Evolutionary conservation across 306 rosid species (phyloP).

Genomic region (Arachis stenosperma): DNA sequence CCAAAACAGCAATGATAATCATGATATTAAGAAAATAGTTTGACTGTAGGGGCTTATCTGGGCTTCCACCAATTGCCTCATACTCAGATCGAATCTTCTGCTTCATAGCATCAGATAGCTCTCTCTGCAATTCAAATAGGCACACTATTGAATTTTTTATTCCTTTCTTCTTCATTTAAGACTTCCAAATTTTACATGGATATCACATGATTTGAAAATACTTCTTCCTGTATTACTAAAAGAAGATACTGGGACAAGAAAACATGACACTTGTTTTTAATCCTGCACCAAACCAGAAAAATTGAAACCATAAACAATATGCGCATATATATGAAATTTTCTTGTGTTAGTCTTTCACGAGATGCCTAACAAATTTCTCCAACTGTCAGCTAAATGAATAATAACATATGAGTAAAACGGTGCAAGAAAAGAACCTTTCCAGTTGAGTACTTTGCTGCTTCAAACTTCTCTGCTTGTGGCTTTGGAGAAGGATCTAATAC

Average conservation of each 20-base stretch:
- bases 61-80: conserved; percentile 84
- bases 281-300: conserved; percentile 80
- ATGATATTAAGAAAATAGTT: conserved; percentile 83
- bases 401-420: conserved; percentile 29
- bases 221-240: conserved; percentile 76
- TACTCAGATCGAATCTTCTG: conserved; percentile 89
- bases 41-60: conserved; percentile 83
- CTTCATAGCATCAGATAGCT: conserved; percentile 76
- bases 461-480: conserved; percentile 72
- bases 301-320: conserved; percentile 59
- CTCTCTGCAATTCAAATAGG: conserved; percentile 92
- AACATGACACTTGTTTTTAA: conserved; percentile 70
- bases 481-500: conserved; percentile 63
- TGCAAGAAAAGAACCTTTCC: conserved; percentile 66
- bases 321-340: conserved; percentile 29
- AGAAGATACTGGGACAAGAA: conserved; percentile 61
- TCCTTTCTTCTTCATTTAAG: conserved; percentile 71
- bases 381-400: conserved; percentile 31
- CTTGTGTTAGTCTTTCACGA: conserved; percentile 20
- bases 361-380: conserved; percentile 20
- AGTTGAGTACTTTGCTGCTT: conserved; percentile 74
- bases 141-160: conserved; percentile 85
- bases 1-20: conserved; percentile 72
- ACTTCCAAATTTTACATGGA: conserved; percentile 66
- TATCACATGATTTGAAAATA: conserved; percentile 68